Percentiles rank a stretch among this genome's conserved stretches.
Evolutionary conservation across 2,329 filamentous ascomycete genomes (phyloP).

Genomic region (Penicillium decumbens): DNA sequence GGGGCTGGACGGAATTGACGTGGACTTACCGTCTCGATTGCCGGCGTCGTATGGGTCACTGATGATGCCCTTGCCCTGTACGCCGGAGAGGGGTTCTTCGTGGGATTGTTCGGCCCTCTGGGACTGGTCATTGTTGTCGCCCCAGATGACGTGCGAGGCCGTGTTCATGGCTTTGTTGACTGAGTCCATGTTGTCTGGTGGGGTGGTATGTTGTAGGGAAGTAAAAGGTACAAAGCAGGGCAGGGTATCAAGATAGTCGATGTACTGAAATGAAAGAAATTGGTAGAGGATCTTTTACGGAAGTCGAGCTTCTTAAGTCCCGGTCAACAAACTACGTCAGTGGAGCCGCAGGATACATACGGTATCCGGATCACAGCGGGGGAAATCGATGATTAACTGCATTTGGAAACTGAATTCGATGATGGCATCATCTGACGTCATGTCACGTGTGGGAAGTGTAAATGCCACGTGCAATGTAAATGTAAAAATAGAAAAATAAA

Average conservation of each 20-base stretch:
- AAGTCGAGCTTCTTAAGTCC: neutral
- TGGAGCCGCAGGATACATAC: constrained; percentile 6
- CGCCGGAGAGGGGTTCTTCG: constrained; percentile 67
- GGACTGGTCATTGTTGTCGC: constrained; percentile 31
- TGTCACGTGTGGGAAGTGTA: constrained; percentile 11
- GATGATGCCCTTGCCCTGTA: constrained; percentile 60
- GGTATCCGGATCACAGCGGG: neutral
- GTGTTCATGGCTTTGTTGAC: constrained; percentile 52
- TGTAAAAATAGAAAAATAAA: no score
- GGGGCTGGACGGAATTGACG: neutral
- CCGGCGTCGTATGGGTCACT: constrained; percentile 75
- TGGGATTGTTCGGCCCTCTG: constrained; percentile 35
- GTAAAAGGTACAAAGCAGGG: neutral
- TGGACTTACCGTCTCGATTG: constrained; percentile 58
- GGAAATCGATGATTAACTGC: neutral
- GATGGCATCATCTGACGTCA: constrained; percentile 23
- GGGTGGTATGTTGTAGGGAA: neutral
- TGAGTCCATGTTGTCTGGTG: constrained; percentile 54
- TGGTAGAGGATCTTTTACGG: neutral
- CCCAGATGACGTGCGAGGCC: constrained; percentile 50
- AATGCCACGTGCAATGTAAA: neutral
- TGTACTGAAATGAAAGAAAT: neutral
- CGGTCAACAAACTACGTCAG: constrained; percentile 15
- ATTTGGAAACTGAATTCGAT: neutral
- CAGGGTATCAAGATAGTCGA: neutral